Evolutionary conservation across 495 filamentous ascomycete genomes (phyloP).

Genomic region (Xylaria castorea): DNA sequence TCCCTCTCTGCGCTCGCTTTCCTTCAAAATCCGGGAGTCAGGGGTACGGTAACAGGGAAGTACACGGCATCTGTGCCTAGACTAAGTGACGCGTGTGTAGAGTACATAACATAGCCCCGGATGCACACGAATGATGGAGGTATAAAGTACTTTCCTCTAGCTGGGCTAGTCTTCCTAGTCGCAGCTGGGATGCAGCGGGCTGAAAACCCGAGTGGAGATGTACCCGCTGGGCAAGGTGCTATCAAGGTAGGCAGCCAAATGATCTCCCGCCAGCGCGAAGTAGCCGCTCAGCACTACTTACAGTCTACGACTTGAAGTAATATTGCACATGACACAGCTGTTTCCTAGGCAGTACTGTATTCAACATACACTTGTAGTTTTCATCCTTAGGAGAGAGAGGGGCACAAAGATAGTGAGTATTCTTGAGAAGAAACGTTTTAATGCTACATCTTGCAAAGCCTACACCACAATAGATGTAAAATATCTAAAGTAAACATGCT

Average conservation of each 20-base stretch:
- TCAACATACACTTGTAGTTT: not conserved
- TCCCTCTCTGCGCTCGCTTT: constrained; percentile 17
- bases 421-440: no score
- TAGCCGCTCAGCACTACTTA: not conserved
- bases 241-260: constrained; percentile 12
- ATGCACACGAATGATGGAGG: not conserved
- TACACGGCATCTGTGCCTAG: not conserved
- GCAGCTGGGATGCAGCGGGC: constrained; percentile 26
- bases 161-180: not conserved
- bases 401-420: not conserved
- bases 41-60: constrained; percentile 1
- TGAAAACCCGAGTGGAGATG: constrained; percentile 26
- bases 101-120: not conserved
- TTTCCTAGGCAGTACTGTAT: not conserved
- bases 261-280: constrained; percentile 21
- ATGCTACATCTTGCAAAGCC: not conserved
- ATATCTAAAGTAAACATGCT: not conserved
- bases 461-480: not conserved
- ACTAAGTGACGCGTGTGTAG: not conserved
- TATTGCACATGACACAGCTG: not conserved
- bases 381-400: not conserved
- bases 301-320: not conserved
- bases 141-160: not conserved
- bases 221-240: constrained; percentile 1
- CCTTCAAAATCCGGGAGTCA: constrained; percentile 21